Evolutionary conservation across 495 filamentous ascomycete genomes (phyloP), one percentile per base, ranked within the genome.

Genomic region (Astrothelium subdiscretum): DNA sequence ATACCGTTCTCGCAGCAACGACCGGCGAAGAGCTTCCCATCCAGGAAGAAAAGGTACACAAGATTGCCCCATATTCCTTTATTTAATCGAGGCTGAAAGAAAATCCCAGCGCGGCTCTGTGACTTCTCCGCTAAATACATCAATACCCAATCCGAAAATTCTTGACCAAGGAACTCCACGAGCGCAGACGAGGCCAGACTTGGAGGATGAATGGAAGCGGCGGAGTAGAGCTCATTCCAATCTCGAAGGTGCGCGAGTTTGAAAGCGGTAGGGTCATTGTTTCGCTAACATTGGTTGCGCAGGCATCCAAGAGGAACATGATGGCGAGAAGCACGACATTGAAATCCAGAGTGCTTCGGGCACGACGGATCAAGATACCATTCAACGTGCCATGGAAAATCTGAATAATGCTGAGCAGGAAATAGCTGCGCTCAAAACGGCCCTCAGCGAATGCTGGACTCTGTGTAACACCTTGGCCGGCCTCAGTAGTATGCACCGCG

Each of bases 361-460:
- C 6, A 59, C 62, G 1, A 59, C 63, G 22, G 58, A 52, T 40
- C 60, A 68, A 15, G 69, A 70, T 43, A 69, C 60, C 4, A 70
- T 72, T 59, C 66, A 48, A n/a, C 62, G 72, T 32, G 68, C 61
- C 3, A 64, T 73, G 57, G 66, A 70, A 20, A 58, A 67, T 18
- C 70, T 81, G 52, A 72, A 73, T 58, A 75, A 79, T 58, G 75
- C 78, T 59, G 82, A 84, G 42, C 78, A 84, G 54, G 90, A 95
- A 71, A 79, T 92, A 58, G 81, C 75, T 38, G 86, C 86, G 18
- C 77, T 95, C n/a, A 85, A 80, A 63, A 81, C 83, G 26, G 91
- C 90, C 0, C 79, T 96, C 12, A 83, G 85, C 64, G 91, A 95
- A 77, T 96, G 91, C 73, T 96, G 91, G 91, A 95, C 89, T 1